These are phyloP conservation scores for Aspergillus calidoustus DNA, from an alignment of 2,329 filamentous ascomycete genomes.

Conservation along the genomic window DNA sequence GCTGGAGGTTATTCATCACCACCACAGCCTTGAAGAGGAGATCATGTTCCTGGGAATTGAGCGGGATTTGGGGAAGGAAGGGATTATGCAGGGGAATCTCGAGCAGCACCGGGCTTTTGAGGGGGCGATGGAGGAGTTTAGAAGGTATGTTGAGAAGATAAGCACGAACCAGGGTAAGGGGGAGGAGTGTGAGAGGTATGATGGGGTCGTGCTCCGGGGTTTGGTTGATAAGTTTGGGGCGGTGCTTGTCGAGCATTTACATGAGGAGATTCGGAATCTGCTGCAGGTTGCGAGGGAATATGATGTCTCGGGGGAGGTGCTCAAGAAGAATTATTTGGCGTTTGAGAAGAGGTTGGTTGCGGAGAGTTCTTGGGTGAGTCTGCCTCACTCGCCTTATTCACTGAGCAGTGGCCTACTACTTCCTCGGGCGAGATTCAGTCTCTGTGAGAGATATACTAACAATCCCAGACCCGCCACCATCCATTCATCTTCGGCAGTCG, in stretches of 20 bases:
- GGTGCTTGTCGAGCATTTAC: background rate
- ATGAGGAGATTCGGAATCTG: too few species aligned
- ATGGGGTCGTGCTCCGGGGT: background rate
- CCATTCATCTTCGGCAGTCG: conserved; percentile 11
- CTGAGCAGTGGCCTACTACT: too few species aligned
- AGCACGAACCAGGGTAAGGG: too few species aligned
- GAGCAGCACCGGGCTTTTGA: conserved; percentile 5
- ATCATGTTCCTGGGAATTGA: conserved; percentile 11
- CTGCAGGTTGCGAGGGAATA: too few species aligned
- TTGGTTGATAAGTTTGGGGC: conserved; percentile 4
- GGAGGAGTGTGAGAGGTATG: background rate
- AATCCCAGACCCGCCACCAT: background rate
- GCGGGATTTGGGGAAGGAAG: background rate
- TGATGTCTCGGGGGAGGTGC: background rate
- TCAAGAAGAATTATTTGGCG: background rate
- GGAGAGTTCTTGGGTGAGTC: too few species aligned
- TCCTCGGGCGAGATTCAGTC: too few species aligned
- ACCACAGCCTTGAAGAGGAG: conserved; percentile 11
- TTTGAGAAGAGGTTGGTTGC: background rate
- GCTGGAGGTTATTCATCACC: conserved; percentile 5
- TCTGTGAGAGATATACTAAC: too few species aligned
- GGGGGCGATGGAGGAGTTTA: background rate
- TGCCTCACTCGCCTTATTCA: too few species aligned
- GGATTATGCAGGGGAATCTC: background rate
- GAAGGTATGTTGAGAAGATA: too few species aligned